A percentile compares a stretch with the other conserved stretches of the same genome.
Evolutionary conservation across 129 eudicot genomes (phyloP).

Genomic region (Chrysanthemum makinoi): DNA sequence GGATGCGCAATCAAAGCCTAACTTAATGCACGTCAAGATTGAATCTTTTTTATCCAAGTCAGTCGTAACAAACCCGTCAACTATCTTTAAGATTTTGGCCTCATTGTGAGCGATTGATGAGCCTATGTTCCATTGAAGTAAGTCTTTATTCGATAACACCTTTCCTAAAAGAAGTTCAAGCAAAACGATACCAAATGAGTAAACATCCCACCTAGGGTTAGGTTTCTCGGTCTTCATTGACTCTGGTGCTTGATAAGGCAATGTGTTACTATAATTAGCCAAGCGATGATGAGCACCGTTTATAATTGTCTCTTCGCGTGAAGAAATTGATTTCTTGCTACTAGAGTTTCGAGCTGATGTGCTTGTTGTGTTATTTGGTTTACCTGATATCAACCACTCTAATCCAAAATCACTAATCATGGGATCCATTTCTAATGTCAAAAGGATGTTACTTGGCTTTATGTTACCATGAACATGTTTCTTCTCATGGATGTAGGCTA

Average conservation of each 20-base stretch:
- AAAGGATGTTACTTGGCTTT: slow-evolving; percentile 84
- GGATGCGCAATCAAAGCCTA: slow-evolving; percentile 77
- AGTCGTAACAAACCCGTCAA: slow-evolving; percentile 44
- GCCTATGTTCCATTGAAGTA: slow-evolving; percentile 48
- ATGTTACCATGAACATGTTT: slow-evolving; percentile 86
- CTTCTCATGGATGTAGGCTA: slow-evolving; percentile 75
- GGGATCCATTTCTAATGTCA: slow-evolving; percentile 76
- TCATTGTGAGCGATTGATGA: slow-evolving; percentile 41
- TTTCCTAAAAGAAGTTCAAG: slow-evolving; percentile 81
- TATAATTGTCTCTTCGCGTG: slow-evolving; percentile 27
- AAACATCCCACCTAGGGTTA: slow-evolving; percentile 87
- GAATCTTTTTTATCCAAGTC: slow-evolving; percentile 50
- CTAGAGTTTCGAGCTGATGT: slow-evolving; percentile 49
- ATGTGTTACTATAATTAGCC: slow-evolving; percentile 27
- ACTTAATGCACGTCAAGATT: slow-evolving; percentile 51
- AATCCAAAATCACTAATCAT: slow-evolving; percentile 77
- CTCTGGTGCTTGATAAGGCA: slow-evolving; percentile 89
- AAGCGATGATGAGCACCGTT: slow-evolving; percentile 26
- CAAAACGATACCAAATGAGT: slow-evolving; percentile 77
- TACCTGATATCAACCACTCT: slow-evolving; percentile 56
- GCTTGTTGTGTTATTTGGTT: slow-evolving; percentile 28
- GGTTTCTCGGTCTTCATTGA: slow-evolving; percentile 53
- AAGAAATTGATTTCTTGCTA: slow-evolving; percentile 43
- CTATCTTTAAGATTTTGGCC: slow-evolving; percentile 47
- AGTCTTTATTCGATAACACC: slow-evolving; percentile 55